Percentiles rank a stretch among this genome's conserved stretches.
phyloP scores from a whole-genome alignment of 495 filamentous ascomycete species.

The Astrothelium macrocarpum region DNA sequence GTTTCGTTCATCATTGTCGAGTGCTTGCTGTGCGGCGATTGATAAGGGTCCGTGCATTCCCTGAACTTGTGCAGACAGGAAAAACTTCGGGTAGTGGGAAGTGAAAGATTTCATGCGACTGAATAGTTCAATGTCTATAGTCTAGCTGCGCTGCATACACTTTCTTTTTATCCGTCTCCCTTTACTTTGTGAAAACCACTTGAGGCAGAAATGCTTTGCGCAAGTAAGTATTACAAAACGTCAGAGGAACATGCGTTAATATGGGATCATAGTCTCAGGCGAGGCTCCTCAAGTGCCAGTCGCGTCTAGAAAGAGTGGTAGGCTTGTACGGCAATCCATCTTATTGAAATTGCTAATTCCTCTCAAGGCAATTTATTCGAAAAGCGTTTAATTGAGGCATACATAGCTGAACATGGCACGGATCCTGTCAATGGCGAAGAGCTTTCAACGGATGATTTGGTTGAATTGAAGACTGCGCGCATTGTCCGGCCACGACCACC shows the following conservation, averaged over 20 bases:
- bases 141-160: too few relatives aligned
- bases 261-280: slow-evolving; percentile 66
- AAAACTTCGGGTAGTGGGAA: background rate
- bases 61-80: background rate
- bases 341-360: slow-evolving; percentile 10
- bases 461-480: slow-evolving; percentile 74
- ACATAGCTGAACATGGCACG: slow-evolving; percentile 87
- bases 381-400: slow-evolving; percentile 87
- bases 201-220: slow-evolving; percentile 20
- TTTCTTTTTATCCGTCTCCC: too few relatives aligned
- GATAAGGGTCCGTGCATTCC: background rate
- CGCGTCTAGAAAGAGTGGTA: slow-evolving; percentile 87
- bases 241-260: slow-evolving; percentile 10
- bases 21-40: too few relatives aligned
- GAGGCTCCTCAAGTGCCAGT: slow-evolving; percentile 94
- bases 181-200: too few relatives aligned
- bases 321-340: slow-evolving; percentile 23
- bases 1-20: too few relatives aligned
- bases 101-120: background rate
- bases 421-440: slow-evolving; percentile 90
- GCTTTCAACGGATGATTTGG: slow-evolving; percentile 72
- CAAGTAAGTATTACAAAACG: slow-evolving; percentile 16
- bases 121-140: too few relatives aligned
- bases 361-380: slow-evolving; percentile 75
- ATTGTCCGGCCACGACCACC: slow-evolving; percentile 82